Evolutionary conservation across 1,284 basidiomycete species (phyloP).

Genomic region (Tilletia walkeri): DNA sequence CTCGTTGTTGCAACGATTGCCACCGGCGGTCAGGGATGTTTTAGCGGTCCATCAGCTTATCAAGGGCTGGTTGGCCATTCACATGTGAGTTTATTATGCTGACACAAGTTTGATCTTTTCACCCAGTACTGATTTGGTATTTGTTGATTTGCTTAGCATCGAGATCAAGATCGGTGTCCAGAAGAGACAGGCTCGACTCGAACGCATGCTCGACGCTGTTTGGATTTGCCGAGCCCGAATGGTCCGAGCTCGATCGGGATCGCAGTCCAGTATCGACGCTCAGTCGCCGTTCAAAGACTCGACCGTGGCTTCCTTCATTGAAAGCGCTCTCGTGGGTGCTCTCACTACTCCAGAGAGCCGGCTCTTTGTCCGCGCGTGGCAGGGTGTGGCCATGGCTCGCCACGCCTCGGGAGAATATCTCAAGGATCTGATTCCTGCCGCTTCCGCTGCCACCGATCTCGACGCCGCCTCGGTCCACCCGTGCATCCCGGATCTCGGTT

Average conservation of each 20-base stretch:
- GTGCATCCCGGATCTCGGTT: slow-evolving; percentile 48
- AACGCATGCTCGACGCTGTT: slow-evolving; percentile 47
- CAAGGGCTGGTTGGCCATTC: slow-evolving; percentile 48
- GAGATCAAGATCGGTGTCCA: slow-evolving; percentile 46
- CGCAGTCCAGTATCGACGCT: slow-evolving; percentile 20
- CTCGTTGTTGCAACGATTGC: slow-evolving; percentile 36
- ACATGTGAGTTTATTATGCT: slow-evolving; percentile 26
- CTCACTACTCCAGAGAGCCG: slow-evolving; percentile 45
- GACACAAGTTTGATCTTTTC: no score
- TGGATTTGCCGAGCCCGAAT: slow-evolving; percentile 49
- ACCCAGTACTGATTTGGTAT: not conserved
- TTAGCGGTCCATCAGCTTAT: slow-evolving; percentile 44
- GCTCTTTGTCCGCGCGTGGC: slow-evolving; percentile 47
- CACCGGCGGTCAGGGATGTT: slow-evolving; percentile 40
- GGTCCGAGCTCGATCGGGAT: slow-evolving; percentile 23
- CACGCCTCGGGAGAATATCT: slow-evolving; percentile 35
- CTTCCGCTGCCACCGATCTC: not conserved
- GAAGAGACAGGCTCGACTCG: slow-evolving; percentile 38
- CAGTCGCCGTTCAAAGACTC: slow-evolving; percentile 38
- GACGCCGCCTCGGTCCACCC: slow-evolving; percentile 13
- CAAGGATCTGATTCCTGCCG: slow-evolving; percentile 19
- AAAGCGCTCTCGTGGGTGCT: slow-evolving; percentile 44
- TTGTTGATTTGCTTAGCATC: slow-evolving; percentile 20
- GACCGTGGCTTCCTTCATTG: slow-evolving; percentile 49
- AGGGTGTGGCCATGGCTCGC: slow-evolving; percentile 37